Evolutionary conservation across 1,284 basidiomycete species (phyloP), one percentile per base, ranked within the genome.

Genomic region (Phlebopus sp.): DNA sequence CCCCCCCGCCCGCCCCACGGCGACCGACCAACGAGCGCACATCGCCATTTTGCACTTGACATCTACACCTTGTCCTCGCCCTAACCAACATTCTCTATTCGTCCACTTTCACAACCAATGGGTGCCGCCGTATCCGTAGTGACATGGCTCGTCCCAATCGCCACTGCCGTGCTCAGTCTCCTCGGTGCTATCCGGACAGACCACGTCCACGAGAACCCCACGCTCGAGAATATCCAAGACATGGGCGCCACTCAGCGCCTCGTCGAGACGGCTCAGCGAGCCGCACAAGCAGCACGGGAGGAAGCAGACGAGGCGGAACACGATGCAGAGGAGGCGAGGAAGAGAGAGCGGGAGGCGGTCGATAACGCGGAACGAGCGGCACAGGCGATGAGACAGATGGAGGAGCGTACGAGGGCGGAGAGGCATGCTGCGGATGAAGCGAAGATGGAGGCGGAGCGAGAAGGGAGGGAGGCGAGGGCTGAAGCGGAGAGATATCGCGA

Each of bases 401-500:
- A 17, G 23, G 36, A 37, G 5, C 34, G 36, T 4, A 25, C 23
- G 37, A 4, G 21, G 35, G 37, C 4, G 14, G 37, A 39, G 37
- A 14, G 37, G 14, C 18, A 14, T 23, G 46, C 45, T 9, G 37
- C 25, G 5, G 35, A 40, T 46, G 21, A 30, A 4, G 23, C 30
- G n/a, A 25, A 15, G 29, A 18, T 23, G 8, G 36, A 40, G 11
- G 34, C 46, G 2, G 37, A 34, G 21, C 25, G 38, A n/a, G 39
- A 19, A 3, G 39, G 21, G 13, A 15, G 40, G 4, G 46, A 13
- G 9, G 46, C 46, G 2, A 30, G 39, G 32, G 38, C 27, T 35
- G 46, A 50, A 8, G 31, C 32, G 11, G 46, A 48, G 21, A 35
- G 19, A n/a, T 21, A n/a, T n/a, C 18, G 38, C 25, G 34, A 47